Conservation (phyloP, 179 eudicot genomes). For the Drosera spatulata region DNA sequence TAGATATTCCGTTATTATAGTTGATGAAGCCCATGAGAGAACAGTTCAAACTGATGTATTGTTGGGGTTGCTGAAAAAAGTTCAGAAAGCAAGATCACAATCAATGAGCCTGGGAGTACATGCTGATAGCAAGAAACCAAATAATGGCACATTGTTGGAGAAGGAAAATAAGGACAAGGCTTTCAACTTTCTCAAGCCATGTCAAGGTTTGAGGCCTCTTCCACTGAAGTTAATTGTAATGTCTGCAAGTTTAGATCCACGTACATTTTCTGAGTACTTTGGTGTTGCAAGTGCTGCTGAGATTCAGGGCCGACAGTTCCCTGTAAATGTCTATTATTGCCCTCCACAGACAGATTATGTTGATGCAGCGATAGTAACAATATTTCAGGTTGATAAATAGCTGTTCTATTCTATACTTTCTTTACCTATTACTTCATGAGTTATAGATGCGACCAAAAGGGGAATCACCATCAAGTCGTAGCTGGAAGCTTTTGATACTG, state of each 20-base stretch:
- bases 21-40: conserved; percentile 99
- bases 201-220: conserved; percentile 29
- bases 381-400: conserved; percentile 65
- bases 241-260: conserved; percentile 99
- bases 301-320: conserved; percentile 89
- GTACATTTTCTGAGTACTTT: conserved; percentile 75
- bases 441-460: background rate
- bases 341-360: conserved; percentile 69
- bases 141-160: conserved; percentile 17
- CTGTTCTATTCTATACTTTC: background rate
- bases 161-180: conserved; percentile 21
- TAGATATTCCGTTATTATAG: conserved; percentile 77
- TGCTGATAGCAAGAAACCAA: conserved; percentile 17
- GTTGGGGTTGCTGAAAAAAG: conserved; percentile 77
- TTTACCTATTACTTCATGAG: background rate
- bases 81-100: conserved; percentile 66
- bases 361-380: conserved; percentile 79
- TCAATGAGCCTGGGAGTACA: conserved; percentile 12
- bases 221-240: conserved; percentile 79
- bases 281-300: conserved; percentile 89
- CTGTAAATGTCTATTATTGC: conserved; percentile 83
- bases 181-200: conserved; percentile 22
- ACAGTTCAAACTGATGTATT: conserved; percentile 96
- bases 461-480: too few species aligned
- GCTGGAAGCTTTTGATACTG: too few species aligned